Base-by-base conservation (phyloP, 1,284 basidiomycete genomes). In the Ustilago nuda region DNA sequence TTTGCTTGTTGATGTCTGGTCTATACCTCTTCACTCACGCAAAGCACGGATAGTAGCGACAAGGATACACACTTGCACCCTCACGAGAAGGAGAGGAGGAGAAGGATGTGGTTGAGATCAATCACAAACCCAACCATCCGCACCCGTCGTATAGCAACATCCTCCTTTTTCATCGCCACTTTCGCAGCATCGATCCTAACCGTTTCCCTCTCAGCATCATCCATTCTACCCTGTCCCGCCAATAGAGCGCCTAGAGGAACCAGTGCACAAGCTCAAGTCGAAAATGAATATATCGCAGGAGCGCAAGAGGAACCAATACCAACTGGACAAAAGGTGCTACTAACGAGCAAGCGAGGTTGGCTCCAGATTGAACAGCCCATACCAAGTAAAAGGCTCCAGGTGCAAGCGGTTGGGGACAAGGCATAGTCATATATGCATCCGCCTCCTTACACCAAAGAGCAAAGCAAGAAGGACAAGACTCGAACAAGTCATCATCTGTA, bases 211-310 rank as follows among this genome's bases (percentile, higher is more conserved):
- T 75, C 70, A 5, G 81, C 77, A 3, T 75, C 72, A 7, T 79
- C 79, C 19, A 76, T 81, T 15, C 50, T 82, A 2, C 79, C 81
- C 8, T 82, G 81, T 46, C 81, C 81, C 0, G 80, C 79, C 2
- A 76, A 74, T 36, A 57, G 36, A 7, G 55, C 53, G 6, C 56
- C n/a, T 1, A 51, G 78, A 1, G 61, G 54, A 8, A 17, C 4
- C 7, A 19, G 43, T 1, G 19, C 43, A 19, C 43, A 45, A 45
- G 17, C 43, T 19, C 43, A 45, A 45, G 43, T 4, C 13, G n/a
- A 45, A 15, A 45, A 45, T 11, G n/a, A 58, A 65, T 2, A 32
- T 72, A 0, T 32, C 67, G 0, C 65, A 52, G 1, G 19, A 61
- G 52, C 1, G 12, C 0, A 27, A 27, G 23, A 27, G 23, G 23